Base-by-base conservation (phyloP, 2,329 filamentous ascomycete genomes). In the Colletotrichum sp. region DNA sequence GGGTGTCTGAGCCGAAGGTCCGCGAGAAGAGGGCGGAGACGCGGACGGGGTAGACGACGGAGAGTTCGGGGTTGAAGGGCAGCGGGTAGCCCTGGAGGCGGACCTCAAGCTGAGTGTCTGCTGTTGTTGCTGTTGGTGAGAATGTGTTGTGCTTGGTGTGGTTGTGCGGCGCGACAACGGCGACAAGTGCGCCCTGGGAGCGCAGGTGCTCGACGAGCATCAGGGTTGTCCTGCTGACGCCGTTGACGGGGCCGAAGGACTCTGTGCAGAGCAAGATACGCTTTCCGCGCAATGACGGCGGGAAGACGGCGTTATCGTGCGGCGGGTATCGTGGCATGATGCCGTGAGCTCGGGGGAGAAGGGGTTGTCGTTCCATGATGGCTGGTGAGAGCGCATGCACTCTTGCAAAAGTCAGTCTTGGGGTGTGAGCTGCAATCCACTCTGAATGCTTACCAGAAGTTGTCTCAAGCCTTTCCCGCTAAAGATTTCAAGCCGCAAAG, bases 161-260 rank as follows among this genome's bases (percentile, higher is more conserved):
- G 78, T 89, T 90, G 73, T 89, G 86, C 18, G 93, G 93, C 55
- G 93, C 92, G 38, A 94, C 92, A 7, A 94, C 91, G 10, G 92
- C 91, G 65, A 94, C 90, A 21, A 92, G 87, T 13, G 89, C 92
- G 24, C 91, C 92, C 78, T 94, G 85, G n/a, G 85, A 85, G 71
- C 92, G 89, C 24, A 94, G 85, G 78, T 94, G 93, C 80, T 92
- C 90, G 69, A 94, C 91, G 67, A 94, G 88, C 86, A 92, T 94
- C 78, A 92, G 85, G 0, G 93, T 94, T 6, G 93, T 94, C 76
- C 92, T 88, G 79, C 91, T 93, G 61, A 94, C 93, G n/a, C 93
- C 93, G 80, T 94, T 94, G 81, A 94, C 91, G 0, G 93, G 93
- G 4, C 92, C 93, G 73, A 94, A 92, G 1, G 92, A 94, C 81